phyloP scores from a whole-genome alignment of 345 rosid species.

The Psidium guajava region DNA sequence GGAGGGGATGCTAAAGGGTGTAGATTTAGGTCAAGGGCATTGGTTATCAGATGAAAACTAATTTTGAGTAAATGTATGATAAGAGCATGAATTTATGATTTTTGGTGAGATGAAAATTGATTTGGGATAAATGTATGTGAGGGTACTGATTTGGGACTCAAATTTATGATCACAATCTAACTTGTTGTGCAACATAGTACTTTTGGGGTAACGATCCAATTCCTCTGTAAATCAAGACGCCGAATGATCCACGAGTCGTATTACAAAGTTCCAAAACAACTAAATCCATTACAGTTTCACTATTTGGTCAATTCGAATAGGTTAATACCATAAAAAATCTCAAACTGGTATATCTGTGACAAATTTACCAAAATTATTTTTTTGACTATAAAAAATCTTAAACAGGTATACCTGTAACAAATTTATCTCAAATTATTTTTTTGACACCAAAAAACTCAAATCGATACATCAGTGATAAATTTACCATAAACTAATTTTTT shows the following conservation, averaged over 20 bases:
- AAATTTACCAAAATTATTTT: too few species aligned
- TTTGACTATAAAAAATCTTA: too few species aligned
- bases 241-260: background rate
- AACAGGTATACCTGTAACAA: too few species aligned
- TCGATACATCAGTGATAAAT: too few species aligned
- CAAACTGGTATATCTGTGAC: too few species aligned
- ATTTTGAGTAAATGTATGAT: background rate
- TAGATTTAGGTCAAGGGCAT: background rate
- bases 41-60: background rate
- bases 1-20: background rate
- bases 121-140: background rate
- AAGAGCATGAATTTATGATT: background rate
- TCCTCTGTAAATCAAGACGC: background rate
- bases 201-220: background rate
- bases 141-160: background rate
- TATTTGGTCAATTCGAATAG: background rate
- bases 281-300: background rate
- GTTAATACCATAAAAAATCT: too few species aligned
- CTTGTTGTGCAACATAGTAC: background rate
- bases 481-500: too few species aligned
- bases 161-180: background rate
- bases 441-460: too few species aligned
- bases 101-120: background rate
- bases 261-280: background rate
- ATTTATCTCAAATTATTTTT: too few species aligned